phyloP scores from a whole-genome alignment of 306 rosid species.

The Oemleria cerasiformis region DNA sequence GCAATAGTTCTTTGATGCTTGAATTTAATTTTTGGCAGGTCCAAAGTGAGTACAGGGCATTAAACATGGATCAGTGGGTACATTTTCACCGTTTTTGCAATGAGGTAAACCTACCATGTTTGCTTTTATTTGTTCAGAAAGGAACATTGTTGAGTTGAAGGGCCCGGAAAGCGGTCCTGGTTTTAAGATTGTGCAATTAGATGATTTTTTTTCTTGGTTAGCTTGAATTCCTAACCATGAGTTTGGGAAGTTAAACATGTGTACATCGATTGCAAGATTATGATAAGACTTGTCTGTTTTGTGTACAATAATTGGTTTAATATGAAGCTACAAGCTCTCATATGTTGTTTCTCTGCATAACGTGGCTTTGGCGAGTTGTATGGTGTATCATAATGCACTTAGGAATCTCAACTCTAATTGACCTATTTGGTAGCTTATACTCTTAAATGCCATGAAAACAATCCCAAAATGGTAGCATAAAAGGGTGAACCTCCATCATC shows the following conservation, averaged over 20 bases:
- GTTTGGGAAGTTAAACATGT: not conserved
- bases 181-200: not conserved
- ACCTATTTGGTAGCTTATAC: not conserved
- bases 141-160: conserved; percentile 5
- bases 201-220: not conserved
- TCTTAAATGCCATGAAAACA: not conserved
- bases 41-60: conserved; percentile 58
- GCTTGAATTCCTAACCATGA: not conserved
- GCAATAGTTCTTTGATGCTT: not conserved
- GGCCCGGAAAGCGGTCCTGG: not conserved
- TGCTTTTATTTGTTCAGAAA: not conserved
- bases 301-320: not conserved
- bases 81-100: conserved; percentile 51
- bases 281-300: not conserved
- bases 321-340: not conserved
- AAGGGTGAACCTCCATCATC: not conserved
- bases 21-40: conserved; percentile 34
- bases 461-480: not conserved
- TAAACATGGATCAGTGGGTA: conserved; percentile 63
- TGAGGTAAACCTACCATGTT: conserved; percentile 37
- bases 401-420: not conserved
- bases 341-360: not conserved
- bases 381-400: not conserved
- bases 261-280: not conserved
- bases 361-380: not conserved